Conservation (phyloP, 306 rosid species). For the Cucurbita maxima region DNA sequence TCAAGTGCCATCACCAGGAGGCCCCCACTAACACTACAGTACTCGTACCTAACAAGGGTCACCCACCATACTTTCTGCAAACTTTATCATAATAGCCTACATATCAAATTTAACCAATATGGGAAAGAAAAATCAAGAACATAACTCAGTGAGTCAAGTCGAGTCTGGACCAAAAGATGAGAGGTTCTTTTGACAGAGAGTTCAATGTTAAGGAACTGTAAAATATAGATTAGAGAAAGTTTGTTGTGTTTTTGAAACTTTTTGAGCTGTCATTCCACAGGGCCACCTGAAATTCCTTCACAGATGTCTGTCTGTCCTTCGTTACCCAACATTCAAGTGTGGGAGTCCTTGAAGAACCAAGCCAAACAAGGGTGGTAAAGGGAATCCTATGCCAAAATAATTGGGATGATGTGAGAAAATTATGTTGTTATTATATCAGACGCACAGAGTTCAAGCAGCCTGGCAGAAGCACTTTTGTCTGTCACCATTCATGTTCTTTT, state of each 20-base stretch:
- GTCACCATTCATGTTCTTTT: not conserved
- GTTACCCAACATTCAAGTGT: slow-evolving; percentile 3
- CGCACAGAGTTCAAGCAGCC: not conserved
- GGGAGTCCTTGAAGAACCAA: not conserved
- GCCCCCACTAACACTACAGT: not conserved
- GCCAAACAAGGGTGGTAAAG: not conserved
- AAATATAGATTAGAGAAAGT: not conserved
- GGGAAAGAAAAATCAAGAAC: too few relatives aligned
- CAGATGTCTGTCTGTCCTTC: not conserved
- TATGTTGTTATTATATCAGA: not conserved
- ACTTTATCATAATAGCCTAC: not conserved
- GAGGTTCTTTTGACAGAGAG: too few relatives aligned
- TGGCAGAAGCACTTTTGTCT: not conserved
- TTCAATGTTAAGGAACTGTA: too few relatives aligned
- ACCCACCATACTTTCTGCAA: not conserved
- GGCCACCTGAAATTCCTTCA: not conserved
- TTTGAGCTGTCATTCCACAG: not conserved
- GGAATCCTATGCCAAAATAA: not conserved
- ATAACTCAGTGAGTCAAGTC: too few relatives aligned
- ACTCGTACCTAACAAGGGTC: not conserved
- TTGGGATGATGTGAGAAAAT: not conserved
- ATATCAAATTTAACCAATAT: not conserved
- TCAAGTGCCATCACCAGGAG: not conserved
- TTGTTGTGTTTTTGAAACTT: not conserved
- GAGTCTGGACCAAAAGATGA: too few relatives aligned